Evolutionary conservation across 148 eudicot genomes (phyloP), one percentile per base, ranked within the genome.

Genomic region (Silene latifolia): DNA sequence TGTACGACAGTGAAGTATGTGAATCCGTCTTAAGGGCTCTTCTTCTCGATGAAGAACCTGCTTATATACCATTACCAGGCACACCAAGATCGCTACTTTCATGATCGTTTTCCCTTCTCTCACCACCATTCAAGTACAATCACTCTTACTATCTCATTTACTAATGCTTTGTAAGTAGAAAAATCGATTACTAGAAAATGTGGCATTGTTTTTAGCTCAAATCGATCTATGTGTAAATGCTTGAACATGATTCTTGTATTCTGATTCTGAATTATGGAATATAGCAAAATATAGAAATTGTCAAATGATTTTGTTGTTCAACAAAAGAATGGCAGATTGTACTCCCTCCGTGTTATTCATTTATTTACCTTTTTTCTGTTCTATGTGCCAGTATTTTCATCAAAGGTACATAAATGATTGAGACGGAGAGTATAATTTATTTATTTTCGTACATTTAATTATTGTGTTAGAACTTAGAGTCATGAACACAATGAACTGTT

Each of bases 21-120:
- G 87, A 87, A 64, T 81, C 85, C 17, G 77, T 85, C 47, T 68
- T 87, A 32, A 83, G 76, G 82, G 74, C 88, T 29, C 87, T 87
- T 76, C 69, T 87, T 62, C 85, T 85, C 24, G 75, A 68, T 42
- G 88, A 85, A 76, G 85, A 85, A 39, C 76, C 81, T 48, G 79
- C 63, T 7, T 78, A 71, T 66, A 48, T 69, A 56, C 82, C 86
- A 46, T 69, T 72, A 54, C 75, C 84, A 48, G 77, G 74, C 63
- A 59, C 84, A 4, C 71, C 84, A 0, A 81, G 68, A 59, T 27
- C 76, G 60, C 27, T 80, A 64, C 23, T n/a, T 13, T 61, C 86
- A 5, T 77, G 77, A 80, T 75, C 44, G 27, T 13, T 69, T 65
- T 18, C 20, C 18, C 46, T 11, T 32, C 35, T 32, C 5, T 32